These are phyloP conservation scores for Amylocystis lapponica DNA, from an alignment of 768 basidiomycete genomes.

Conservation along the genomic window DNA sequence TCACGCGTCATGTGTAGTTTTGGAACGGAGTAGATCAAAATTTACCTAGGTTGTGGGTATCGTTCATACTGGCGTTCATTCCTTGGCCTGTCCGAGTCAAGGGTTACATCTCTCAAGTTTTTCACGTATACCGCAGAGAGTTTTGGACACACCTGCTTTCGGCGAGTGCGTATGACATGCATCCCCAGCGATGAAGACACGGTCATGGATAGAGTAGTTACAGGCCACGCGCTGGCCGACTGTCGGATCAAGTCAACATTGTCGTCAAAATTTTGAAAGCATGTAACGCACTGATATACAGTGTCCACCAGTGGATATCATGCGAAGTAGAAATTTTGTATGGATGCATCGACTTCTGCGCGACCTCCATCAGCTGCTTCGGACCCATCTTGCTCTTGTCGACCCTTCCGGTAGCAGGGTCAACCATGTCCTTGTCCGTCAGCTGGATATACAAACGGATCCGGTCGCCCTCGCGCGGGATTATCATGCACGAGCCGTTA, in stretches of 20 bases:
- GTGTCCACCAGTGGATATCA: constrained; percentile 43
- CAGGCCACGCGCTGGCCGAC: constrained; percentile 54
- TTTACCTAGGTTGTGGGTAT: constrained; percentile 45
- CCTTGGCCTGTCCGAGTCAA: constrained; percentile 31
- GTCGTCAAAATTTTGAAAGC: constrained; percentile 5
- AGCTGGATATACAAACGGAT: constrained; percentile 51
- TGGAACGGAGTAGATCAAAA: no score
- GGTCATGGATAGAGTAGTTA: constrained; percentile 38
- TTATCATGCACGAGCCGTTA: constrained; percentile 44
- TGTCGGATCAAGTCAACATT: constrained; percentile 14
- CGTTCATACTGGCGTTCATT: constrained; percentile 50
- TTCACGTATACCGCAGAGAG: neutral
- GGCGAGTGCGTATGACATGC: constrained; percentile 44
- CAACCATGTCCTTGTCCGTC: constrained; percentile 31
- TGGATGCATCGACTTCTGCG: constrained; percentile 35
- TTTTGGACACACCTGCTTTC: constrained; percentile 30
- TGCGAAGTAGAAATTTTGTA: constrained; percentile 29
- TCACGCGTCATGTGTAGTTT: no score
- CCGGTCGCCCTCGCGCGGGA: constrained; percentile 44
- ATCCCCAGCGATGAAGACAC: constrained; percentile 53
- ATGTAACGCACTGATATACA: constrained; percentile 37
- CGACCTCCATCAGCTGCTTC: constrained; percentile 36
- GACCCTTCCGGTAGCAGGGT: constrained; percentile 35
- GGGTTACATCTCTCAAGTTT: no score
- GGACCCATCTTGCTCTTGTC: constrained; percentile 35